These are phyloP conservation scores for Lachancea dasiensis DNA, from an alignment of 805 yeast genomes.

Conservation along the genomic window DNA sequence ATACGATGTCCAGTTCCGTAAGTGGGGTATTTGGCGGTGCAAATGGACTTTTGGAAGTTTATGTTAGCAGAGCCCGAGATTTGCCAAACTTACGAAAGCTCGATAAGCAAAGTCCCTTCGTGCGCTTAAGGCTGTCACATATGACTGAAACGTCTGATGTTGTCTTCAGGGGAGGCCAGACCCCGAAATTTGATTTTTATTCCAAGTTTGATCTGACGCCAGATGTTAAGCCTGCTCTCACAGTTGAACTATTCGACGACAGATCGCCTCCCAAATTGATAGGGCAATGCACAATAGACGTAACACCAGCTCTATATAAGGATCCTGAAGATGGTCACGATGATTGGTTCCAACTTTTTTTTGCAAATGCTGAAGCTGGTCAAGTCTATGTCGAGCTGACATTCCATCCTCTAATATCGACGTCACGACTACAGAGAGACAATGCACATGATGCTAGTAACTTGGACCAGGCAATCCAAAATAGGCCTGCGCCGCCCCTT, in stretches of 20 bases:
- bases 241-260: constrained; percentile 60
- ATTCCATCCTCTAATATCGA: constrained; percentile 54
- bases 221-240: constrained; percentile 56
- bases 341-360: constrained; percentile 69
- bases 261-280: constrained; percentile 82
- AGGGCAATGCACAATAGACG: constrained; percentile 74
- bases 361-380: constrained; percentile 70
- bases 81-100: constrained; percentile 79
- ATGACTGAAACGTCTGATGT: constrained; percentile 74
- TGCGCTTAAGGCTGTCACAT: constrained; percentile 74
- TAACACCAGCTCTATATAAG: constrained; percentile 63
- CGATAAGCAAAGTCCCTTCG: constrained; percentile 92
- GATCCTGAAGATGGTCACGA: constrained; percentile 73
- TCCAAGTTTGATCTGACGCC: constrained; percentile 60
- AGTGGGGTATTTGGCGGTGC: constrained; percentile 11
- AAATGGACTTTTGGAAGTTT: constrained; percentile 57
- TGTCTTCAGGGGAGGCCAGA: constrained; percentile 86
- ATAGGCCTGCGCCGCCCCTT: constrained; percentile 30
- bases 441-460: constrained; percentile 13
- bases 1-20: constrained; percentile 1
- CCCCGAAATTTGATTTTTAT: constrained; percentile 82
- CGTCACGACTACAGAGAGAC: constrained; percentile 8
- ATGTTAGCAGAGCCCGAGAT: constrained; percentile 76
- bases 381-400: constrained; percentile 87
- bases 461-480: constrained; percentile 25